Evolutionary conservation across 441 rosid species (phyloP).

Genomic region (Melastoma candidum): DNA sequence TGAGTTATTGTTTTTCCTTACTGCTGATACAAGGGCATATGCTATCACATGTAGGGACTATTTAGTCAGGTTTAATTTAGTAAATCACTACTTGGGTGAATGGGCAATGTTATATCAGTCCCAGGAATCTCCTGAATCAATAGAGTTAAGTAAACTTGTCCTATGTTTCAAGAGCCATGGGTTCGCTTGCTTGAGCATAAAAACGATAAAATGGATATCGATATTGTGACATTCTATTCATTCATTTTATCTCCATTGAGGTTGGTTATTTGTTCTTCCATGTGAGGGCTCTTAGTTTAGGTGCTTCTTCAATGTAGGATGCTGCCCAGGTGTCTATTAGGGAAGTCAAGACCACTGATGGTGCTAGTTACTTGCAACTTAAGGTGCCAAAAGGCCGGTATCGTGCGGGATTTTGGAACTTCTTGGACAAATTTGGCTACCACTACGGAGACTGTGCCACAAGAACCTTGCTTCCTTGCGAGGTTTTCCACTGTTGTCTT

Average conservation of each 20-base stretch:
- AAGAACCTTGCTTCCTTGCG: slow-evolving; percentile 77
- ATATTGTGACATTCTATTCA: no score
- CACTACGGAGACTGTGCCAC: slow-evolving; percentile 48
- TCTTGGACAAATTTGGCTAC: slow-evolving; percentile 86
- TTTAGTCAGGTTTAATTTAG: no score
- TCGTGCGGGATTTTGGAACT: slow-evolving; percentile 53
- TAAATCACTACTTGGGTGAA: no score
- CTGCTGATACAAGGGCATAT: no score
- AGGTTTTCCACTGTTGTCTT: slow-evolving; percentile 46
- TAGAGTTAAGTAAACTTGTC: no score
- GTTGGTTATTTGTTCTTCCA: slow-evolving; percentile 6
- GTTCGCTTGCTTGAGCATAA: no score
- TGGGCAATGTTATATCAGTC: no score
- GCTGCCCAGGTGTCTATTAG: slow-evolving; percentile 51
- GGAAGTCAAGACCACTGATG: slow-evolving; percentile 47
- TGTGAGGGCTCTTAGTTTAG: slow-evolving; percentile 4
- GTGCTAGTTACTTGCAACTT: slow-evolving; percentile 54
- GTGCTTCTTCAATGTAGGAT: slow-evolving; percentile 33
- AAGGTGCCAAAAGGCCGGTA: slow-evolving; percentile 48
- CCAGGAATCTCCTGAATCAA: no score
- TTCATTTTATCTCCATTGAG: neutral
- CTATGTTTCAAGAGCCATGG: no score
- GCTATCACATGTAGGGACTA: no score
- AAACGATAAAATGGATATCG: no score
- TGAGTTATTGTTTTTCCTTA: slow-evolving; percentile 11